Evolutionary conservation across 2,329 filamentous ascomycete species (phyloP).

Genomic region (Monilinia polystroma): DNA sequence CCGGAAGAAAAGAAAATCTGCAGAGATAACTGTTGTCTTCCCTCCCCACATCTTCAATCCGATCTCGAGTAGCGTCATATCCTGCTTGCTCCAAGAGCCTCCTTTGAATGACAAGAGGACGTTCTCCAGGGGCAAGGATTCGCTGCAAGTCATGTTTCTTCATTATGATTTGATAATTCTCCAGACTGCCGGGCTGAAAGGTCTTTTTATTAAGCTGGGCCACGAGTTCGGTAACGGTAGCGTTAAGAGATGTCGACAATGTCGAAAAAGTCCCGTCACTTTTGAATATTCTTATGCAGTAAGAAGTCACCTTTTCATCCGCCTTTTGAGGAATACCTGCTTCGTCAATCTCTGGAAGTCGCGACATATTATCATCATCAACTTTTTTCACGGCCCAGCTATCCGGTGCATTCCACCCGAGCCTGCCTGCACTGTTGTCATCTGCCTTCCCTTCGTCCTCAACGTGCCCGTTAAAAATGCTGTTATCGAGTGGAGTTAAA

Average conservation of each 20-base stretch:
- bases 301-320: constrained; percentile 73
- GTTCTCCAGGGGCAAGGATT: constrained; percentile 74
- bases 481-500: constrained; percentile 67
- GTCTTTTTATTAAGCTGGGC: constrained; percentile 93
- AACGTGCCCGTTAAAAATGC: constrained; percentile 46
- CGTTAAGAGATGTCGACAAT: constrained; percentile 77
- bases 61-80: constrained; percentile 75
- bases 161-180: constrained; percentile 94
- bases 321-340: constrained; percentile 63
- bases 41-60: constrained; percentile 87
- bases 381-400: constrained; percentile 88
- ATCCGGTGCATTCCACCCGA: constrained; percentile 89
- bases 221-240: constrained; percentile 83
- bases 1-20: constrained; percentile 90
- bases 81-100: constrained; percentile 86
- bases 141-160: constrained; percentile 87
- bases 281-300: constrained; percentile 94
- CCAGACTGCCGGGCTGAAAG: constrained; percentile 82
- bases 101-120: constrained; percentile 89
- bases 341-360: constrained; percentile 64
- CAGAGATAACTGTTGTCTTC: constrained; percentile 98
- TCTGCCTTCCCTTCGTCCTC: constrained; percentile 46
- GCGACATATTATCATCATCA: constrained; percentile 61
- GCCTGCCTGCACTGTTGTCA: constrained; percentile 40
- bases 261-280: constrained; percentile 93